Evolutionary conservation across 129 eudicot species (phyloP).

Genomic region (Solidago caesia): DNA sequence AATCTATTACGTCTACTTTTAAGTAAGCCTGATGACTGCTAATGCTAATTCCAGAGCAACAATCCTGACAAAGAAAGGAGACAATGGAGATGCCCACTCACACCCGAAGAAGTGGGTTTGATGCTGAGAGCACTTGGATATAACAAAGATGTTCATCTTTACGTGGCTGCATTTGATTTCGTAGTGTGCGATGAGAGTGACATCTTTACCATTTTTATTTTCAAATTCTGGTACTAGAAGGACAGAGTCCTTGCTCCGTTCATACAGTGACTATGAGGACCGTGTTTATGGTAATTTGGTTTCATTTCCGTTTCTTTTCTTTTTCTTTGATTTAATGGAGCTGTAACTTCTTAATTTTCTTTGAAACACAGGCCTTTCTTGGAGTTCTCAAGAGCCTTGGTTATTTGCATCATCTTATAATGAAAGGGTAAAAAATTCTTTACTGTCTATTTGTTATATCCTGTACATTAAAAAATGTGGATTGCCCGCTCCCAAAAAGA

Average conservation of each 20-base stretch:
- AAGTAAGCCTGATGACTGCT: constrained; percentile 11
- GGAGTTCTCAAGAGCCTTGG: constrained; percentile 97
- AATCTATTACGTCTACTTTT: not conserved
- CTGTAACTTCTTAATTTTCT: constrained; percentile 18
- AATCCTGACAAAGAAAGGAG: constrained; percentile 86
- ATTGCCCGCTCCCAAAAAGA: not conserved
- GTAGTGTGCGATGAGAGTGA: constrained; percentile 83
- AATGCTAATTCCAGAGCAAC: constrained; percentile 44
- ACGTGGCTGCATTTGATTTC: constrained; percentile 88
- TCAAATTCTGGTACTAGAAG: constrained; percentile 42
- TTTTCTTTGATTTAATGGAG: constrained; percentile 13
- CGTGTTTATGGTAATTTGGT: constrained; percentile 77
- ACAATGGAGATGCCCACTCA: constrained; percentile 87
- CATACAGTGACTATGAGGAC: constrained; percentile 95
- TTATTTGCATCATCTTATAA: constrained; percentile 91
- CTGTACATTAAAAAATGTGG: not conserved
- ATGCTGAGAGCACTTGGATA: constrained; percentile 92
- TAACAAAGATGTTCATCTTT: constrained; percentile 60
- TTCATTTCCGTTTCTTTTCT: constrained; percentile 6
- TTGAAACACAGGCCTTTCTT: constrained; percentile 68
- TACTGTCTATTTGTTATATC: not conserved
- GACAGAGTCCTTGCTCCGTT: constrained; percentile 55
- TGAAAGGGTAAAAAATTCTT: constrained; percentile 67
- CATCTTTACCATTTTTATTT: not conserved
- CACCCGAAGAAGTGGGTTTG: constrained; percentile 93